Percentiles rank a stretch among this genome's conserved stretches.
Evolutionary conservation across 352 stramenopile genomes (phyloP).

Genomic region (Aphanomyces stellatus): DNA sequence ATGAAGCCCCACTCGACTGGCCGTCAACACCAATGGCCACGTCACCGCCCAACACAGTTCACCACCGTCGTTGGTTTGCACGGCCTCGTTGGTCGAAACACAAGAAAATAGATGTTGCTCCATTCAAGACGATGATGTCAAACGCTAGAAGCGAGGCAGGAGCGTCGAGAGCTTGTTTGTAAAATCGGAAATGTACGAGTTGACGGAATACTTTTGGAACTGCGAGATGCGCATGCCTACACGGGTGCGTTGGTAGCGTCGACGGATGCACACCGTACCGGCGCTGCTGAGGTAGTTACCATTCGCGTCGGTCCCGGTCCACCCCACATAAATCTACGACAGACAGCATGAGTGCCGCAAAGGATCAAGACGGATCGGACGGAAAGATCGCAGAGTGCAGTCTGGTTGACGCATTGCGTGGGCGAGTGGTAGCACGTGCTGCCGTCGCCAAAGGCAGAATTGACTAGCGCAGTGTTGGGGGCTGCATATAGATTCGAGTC

Average conservation of each 20-base stretch:
- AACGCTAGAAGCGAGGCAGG: conserved; percentile 13
- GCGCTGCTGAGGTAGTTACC: conserved; percentile 67
- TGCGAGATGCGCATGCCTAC: conserved; percentile 69
- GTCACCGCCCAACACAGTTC: too few relatives aligned
- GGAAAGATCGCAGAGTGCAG: conserved; percentile 25
- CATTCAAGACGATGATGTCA: too few relatives aligned
- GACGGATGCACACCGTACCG: neutral
- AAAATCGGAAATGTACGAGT: conserved; percentile 62
- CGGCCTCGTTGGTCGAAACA: neutral
- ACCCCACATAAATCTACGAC: conserved; percentile 73
- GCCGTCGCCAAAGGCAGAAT: conserved; percentile 34
- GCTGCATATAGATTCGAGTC: conserved; percentile 58
- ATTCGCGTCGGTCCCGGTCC: conserved; percentile 69
- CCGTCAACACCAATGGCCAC: too few relatives aligned
- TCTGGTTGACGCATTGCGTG: conserved; percentile 31
- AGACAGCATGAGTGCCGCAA: conserved; percentile 34
- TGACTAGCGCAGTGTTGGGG: conserved; percentile 39
- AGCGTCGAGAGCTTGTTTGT: conserved; percentile 22
- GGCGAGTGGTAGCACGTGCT: conserved; percentile 55
- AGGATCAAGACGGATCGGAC: neutral
- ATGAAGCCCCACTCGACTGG: too few relatives aligned
- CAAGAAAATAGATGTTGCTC: too few relatives aligned
- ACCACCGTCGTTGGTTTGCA: too few relatives aligned
- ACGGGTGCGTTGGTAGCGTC: neutral
- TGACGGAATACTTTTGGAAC: conserved; percentile 79